Percentiles rank a stretch among this genome's conserved stretches.
phyloP scores from a whole-genome alignment of 2,329 filamentous ascomycete species.

The Lasiodiplodia sp. region DNA sequence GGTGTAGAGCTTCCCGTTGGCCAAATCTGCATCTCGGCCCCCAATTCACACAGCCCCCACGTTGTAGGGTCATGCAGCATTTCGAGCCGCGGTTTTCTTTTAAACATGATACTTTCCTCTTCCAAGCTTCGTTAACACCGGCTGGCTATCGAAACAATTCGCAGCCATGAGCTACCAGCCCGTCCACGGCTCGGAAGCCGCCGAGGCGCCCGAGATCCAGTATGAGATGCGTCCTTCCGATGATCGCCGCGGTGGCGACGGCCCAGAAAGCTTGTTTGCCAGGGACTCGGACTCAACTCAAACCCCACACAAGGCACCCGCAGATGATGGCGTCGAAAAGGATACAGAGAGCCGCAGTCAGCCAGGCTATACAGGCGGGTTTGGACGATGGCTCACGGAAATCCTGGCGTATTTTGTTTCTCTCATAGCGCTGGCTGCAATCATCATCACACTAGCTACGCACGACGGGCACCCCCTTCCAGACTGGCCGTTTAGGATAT shows the following conservation, averaged over 20 bases:
- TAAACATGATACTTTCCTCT: background rate
- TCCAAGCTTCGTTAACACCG: background rate
- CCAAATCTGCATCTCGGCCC: background rate
- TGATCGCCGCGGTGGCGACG: background rate
- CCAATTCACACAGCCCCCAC: background rate
- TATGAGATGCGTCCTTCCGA: background rate
- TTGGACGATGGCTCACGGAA: background rate
- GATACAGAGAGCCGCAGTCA: background rate
- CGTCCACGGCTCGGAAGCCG: background rate
- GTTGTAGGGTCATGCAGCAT: too few relatives aligned
- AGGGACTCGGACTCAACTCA: background rate
- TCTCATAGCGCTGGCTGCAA: conserved; percentile 2
- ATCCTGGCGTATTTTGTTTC: background rate
- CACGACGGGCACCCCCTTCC: conserved; percentile 9
- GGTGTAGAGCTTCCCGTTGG: background rate
- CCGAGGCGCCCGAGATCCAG: background rate
- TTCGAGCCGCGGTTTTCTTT: background rate
- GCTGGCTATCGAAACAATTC: background rate
- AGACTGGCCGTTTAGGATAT: conserved; percentile 3
- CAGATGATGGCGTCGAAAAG: background rate
- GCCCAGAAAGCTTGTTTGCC: background rate
- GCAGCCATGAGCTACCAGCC: background rate
- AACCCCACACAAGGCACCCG: background rate
- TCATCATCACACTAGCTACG: background rate
- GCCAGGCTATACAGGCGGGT: background rate